phyloP scores from a whole-genome alignment of 225 moss, liverwort and hornwort species.

The Pseudisothecium myosuroides region DNA sequence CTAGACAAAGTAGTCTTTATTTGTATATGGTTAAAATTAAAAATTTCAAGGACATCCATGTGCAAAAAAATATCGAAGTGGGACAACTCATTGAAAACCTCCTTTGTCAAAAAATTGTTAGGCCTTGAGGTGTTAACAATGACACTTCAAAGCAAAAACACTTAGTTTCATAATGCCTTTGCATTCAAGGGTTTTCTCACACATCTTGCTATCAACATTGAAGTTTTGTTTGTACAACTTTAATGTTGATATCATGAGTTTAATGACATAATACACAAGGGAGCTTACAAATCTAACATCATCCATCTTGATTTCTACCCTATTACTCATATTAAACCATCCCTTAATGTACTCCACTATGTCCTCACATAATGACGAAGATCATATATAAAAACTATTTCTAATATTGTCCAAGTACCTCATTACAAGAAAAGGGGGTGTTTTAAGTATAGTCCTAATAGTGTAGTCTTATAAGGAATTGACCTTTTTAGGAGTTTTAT shows the following conservation, averaged over 20 bases:
- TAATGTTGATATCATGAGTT: not conserved
- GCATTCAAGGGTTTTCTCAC: not conserved
- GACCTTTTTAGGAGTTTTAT: no score
- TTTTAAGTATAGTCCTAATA: no score
- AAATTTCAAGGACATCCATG: no score
- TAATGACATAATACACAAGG: rapidly evolving
- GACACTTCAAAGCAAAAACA: rapidly evolving
- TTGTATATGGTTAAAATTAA: no score
- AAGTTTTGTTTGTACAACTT: not conserved
- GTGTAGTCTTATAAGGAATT: no score
- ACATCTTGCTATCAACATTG: not conserved
- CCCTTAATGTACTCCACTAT: not conserved
- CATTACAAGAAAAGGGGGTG: no score
- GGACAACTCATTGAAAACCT: no score
- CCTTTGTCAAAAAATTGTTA: no score
- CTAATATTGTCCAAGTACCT: not conserved
- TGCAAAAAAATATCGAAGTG: no score
- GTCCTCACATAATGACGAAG: not conserved
- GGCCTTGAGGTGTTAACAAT: no score
- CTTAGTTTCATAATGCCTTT: not conserved
- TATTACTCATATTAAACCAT: rapidly evolving
- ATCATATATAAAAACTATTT: rapidly evolving
- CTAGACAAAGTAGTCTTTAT: no score
- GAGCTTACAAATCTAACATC: not conserved
- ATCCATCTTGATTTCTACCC: not conserved